Evolutionary conservation across 1,284 basidiomycete genomes (phyloP).

Genomic region (Athelia sp.): DNA sequence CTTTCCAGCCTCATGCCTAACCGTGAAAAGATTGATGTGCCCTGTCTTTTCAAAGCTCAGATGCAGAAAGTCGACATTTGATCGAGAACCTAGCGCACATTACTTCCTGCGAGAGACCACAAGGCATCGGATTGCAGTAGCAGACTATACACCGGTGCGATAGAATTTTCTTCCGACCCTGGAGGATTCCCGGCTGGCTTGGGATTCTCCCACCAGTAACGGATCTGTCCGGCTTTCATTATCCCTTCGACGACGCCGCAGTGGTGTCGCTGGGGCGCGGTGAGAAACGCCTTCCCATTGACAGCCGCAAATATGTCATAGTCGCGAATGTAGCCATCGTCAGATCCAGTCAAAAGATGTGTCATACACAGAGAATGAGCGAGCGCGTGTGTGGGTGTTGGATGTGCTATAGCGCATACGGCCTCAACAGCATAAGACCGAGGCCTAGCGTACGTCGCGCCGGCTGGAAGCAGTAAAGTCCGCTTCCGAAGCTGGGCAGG

Average conservation of each 20-base stretch:
- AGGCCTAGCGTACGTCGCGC: conserved; percentile 23
- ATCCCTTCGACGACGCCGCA: conserved; percentile 89
- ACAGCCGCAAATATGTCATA: conserved; percentile 90
- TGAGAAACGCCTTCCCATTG: conserved; percentile 85
- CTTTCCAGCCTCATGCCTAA: conserved; percentile 88
- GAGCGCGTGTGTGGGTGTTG: conserved; percentile 81
- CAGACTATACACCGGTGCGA: conserved; percentile 82
- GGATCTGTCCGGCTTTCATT: conserved; percentile 84
- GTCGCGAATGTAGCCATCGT: conserved; percentile 91
- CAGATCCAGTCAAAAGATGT: conserved; percentile 86
- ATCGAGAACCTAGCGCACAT: conserved; percentile 46
- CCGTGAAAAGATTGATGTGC: conserved; percentile 86
- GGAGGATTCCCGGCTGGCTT: conserved; percentile 25
- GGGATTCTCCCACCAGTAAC: conserved; percentile 89
- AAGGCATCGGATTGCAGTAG: conserved; percentile 87
- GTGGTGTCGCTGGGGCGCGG: conserved; percentile 85
- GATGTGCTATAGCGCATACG: conserved; percentile 87
- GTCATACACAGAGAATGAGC: conserved; percentile 85
- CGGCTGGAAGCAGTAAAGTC: conserved; percentile 29
- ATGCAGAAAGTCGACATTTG: not conserved
- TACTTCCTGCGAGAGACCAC: conserved; percentile 84
- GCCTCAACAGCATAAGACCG: conserved; percentile 86
- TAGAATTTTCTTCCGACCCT: conserved; percentile 38
- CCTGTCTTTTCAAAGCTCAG: conserved; percentile 53
- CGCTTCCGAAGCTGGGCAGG: conserved; percentile 55